These are phyloP conservation scores for Fusarium pseudoanthophilum DNA, from an alignment of 2,329 filamentous ascomycete genomes.

Conservation along the genomic window DNA sequence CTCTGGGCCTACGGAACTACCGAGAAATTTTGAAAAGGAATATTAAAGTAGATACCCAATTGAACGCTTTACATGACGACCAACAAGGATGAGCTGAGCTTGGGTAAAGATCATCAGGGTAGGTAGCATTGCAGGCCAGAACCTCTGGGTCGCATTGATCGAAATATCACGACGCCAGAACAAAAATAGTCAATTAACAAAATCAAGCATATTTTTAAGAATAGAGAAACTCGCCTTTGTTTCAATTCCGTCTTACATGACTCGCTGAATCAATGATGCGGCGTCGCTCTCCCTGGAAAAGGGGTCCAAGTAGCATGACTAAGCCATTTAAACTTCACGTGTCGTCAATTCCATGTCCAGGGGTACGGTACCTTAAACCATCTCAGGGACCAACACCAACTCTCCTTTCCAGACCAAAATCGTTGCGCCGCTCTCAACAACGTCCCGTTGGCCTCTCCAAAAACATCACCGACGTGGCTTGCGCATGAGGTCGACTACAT, in stretches of 20 bases:
- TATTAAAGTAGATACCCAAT: slow-evolving; percentile 16
- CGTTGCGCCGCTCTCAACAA: slow-evolving; percentile 25
- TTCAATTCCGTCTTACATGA: neutral
- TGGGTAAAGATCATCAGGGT: slow-evolving; percentile 4
- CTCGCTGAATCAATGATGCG: neutral
- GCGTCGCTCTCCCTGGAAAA: slow-evolving; percentile 15
- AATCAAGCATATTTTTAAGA: neutral
- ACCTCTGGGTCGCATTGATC: neutral
- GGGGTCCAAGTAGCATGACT: slow-evolving; percentile 28
- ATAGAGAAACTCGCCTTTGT: neutral
- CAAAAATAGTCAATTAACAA: no score
- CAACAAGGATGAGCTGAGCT: neutral
- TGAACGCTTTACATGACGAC: neutral
- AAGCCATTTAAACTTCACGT: slow-evolving; percentile 35
- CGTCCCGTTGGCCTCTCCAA: slow-evolving; percentile 8
- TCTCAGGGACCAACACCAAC: slow-evolving; percentile 8
- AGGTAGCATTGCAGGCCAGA: neutral
- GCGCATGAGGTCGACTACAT: slow-evolving; percentile 59
- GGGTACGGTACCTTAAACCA: neutral
- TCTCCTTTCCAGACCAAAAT: slow-evolving; percentile 14
- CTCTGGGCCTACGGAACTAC: neutral
- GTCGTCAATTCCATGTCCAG: slow-evolving; percentile 24
- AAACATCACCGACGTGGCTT: slow-evolving; percentile 22
- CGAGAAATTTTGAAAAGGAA: neutral
- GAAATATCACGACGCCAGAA: neutral